These are phyloP conservation scores for Austroboletus festivus DNA, from an alignment of 768 basidiomycete genomes.

Conservation along the genomic window DNA sequence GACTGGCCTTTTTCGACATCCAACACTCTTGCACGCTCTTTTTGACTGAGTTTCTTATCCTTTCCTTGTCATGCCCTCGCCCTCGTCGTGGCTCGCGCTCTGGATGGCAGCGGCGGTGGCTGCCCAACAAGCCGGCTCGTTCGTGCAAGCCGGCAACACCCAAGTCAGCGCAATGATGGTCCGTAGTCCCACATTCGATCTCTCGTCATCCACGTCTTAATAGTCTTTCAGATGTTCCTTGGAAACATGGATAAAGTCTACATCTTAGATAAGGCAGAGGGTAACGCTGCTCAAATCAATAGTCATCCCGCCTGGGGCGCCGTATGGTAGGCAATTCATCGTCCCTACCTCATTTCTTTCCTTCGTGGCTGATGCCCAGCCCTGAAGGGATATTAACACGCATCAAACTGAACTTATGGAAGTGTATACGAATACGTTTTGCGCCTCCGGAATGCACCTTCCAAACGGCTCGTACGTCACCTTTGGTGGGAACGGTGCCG, in stretches of 20 bases:
- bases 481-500: constrained; percentile 76
- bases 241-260: constrained; percentile 81
- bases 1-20: not conserved
- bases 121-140: constrained; percentile 24
- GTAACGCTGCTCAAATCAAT: constrained; percentile 61
- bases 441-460: constrained; percentile 78
- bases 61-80: constrained; percentile 28
- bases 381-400: constrained; percentile 22
- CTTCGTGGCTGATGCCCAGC: not conserved
- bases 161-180: constrained; percentile 57
- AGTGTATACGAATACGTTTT: constrained; percentile 71
- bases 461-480: constrained; percentile 75
- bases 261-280: constrained; percentile 89
- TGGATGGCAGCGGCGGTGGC: constrained; percentile 38
- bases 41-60: constrained; percentile 4
- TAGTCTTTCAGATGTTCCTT: constrained; percentile 61
- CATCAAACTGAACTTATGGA: constrained; percentile 20
- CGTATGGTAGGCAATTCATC: constrained; percentile 45
- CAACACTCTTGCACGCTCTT: constrained; percentile 16
- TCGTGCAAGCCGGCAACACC: constrained; percentile 32
- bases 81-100: constrained; percentile 41
- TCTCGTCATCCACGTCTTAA: not conserved
- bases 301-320: constrained; percentile 75
- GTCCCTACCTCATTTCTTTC: not conserved
- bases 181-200: constrained; percentile 12